These are phyloP conservation scores for Phialophora expanda DNA, from an alignment of 2,329 filamentous ascomycete species.

Conservation along the genomic window DNA sequence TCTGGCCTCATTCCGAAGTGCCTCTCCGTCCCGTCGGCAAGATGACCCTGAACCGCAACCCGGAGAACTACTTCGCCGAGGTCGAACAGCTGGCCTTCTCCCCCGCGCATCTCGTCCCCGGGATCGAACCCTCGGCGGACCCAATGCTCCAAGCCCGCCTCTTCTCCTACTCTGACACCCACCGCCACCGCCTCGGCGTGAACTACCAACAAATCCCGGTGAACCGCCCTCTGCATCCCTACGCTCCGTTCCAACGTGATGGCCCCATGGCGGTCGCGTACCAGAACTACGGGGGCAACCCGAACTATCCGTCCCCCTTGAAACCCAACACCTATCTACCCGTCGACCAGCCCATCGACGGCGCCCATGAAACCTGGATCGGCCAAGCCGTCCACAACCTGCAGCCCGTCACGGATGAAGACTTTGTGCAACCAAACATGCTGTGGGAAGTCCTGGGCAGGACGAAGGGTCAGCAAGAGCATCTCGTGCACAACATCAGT, in stretches of 20 bases:
- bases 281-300: constrained; percentile 64
- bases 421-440: constrained; percentile 51
- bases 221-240: constrained; percentile 44
- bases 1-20: constrained; percentile 69
- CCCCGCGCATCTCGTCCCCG: constrained; percentile 67
- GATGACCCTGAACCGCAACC: constrained; percentile 59
- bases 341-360: constrained; percentile 43
- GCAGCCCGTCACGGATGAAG: constrained; percentile 50
- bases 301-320: constrained; percentile 57
- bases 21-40: constrained; percentile 62
- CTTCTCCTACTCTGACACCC: constrained; percentile 65
- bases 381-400: constrained; percentile 49
- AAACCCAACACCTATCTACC: constrained; percentile 49
- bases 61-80: constrained; percentile 68
- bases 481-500: constrained; percentile 66
- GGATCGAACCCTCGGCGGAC: constrained; percentile 67
- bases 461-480: constrained; percentile 63
- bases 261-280: constrained; percentile 43
- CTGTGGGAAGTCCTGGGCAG: constrained; percentile 52
- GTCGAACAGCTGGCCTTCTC: constrained; percentile 72
- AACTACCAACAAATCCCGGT: constrained; percentile 51
- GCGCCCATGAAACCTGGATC: constrained; percentile 50
- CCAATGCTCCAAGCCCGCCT: constrained; percentile 66
- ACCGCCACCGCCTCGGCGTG: constrained; percentile 48
- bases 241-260: constrained; percentile 60